Evolutionary conservation across 306 rosid species (phyloP).

Genomic region (Luffa aegyptiaca): DNA sequence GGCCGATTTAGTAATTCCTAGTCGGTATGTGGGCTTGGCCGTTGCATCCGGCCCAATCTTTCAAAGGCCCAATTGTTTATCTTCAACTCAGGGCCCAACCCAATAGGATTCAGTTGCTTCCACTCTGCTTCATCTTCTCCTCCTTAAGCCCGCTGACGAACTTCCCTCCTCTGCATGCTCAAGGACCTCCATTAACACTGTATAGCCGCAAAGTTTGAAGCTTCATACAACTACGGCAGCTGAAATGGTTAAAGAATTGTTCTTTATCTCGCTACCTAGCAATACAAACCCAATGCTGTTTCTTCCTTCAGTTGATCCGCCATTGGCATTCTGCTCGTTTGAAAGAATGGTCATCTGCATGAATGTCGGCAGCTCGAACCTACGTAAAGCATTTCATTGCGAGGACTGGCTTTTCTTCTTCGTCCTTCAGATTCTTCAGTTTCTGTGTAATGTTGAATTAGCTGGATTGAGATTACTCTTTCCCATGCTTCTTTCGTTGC

Average conservation of each 20-base stretch:
- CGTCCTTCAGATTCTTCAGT: background rate
- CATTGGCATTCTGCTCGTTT: background rate
- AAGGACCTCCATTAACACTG: background rate
- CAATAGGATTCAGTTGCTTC: background rate
- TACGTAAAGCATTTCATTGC: background rate
- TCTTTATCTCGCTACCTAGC: background rate
- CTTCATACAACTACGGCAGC: background rate
- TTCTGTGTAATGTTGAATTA: background rate
- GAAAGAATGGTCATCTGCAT: background rate
- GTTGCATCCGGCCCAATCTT: background rate
- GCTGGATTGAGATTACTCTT: background rate
- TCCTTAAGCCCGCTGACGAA: background rate
- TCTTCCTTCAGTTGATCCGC: background rate
- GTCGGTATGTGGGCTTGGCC: background rate
- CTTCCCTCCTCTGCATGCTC: background rate
- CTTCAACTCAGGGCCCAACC: background rate
- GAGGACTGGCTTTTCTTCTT: background rate
- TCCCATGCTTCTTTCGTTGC: background rate
- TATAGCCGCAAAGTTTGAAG: background rate
- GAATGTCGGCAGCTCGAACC: background rate
- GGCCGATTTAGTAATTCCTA: background rate
- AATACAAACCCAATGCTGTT: background rate
- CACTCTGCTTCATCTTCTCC: background rate
- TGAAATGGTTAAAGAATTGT: background rate
- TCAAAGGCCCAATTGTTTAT: background rate